Evolutionary conservation across 2,329 filamentous ascomycete genomes (phyloP).

Genomic region (Rhynchosporium graminicola): DNA sequence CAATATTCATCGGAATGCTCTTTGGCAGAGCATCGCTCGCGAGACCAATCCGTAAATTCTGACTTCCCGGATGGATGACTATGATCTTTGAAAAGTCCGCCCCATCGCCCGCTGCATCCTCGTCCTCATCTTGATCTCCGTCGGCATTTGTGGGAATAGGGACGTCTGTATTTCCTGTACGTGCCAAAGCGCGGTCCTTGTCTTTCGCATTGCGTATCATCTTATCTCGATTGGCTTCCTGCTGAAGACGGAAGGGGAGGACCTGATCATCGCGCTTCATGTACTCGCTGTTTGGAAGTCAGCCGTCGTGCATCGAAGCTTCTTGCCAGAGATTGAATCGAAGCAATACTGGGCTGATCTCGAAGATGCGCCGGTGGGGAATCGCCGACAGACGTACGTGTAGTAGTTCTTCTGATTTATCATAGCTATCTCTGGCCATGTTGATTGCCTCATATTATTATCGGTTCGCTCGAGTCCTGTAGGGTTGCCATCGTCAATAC

Average conservation of each 20-base stretch:
- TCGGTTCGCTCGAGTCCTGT: conserved; percentile 91
- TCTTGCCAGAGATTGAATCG: background rate
- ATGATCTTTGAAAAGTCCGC: conserved; percentile 86
- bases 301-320: conserved; percentile 9
- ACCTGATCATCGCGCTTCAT: conserved; percentile 98
- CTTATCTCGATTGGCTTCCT: conserved; percentile 80
- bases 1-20: conserved; percentile 90
- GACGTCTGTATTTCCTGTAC: conserved; percentile 67
- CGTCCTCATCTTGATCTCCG: conserved; percentile 50
- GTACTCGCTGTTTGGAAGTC: conserved; percentile 68
- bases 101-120: conserved; percentile 58
- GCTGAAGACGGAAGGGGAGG: conserved; percentile 82
- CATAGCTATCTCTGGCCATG: conserved; percentile 86
- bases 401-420: conserved; percentile 99
- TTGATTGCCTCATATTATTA: conserved; percentile 95
- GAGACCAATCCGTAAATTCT: conserved; percentile 90
- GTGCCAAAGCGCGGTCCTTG: conserved; percentile 79
- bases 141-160: conserved; percentile 58
- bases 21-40: conserved; percentile 95
- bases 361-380: background rate
- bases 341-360: background rate
- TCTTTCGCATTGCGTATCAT: conserved; percentile 87
- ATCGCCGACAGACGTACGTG: conserved; percentile 60
- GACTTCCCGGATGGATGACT: conserved; percentile 92
- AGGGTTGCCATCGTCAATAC: conserved; percentile 20